Base-by-base conservation (phyloP, 768 basidiomycete genomes). In the Tricholoma flavovirens region DNA sequence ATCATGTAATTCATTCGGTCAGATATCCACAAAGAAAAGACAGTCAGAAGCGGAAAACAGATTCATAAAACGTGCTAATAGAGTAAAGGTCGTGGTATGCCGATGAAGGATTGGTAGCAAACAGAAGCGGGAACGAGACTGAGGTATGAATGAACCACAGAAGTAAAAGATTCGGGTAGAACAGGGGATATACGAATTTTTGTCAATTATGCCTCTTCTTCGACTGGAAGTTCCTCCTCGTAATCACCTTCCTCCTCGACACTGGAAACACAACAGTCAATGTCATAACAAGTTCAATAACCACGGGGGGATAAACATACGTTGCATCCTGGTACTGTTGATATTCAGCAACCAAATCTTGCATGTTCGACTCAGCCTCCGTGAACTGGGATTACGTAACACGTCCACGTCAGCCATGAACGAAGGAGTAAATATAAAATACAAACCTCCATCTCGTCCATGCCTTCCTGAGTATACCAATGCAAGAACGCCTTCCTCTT, bases 401-500 rank as follows among this genome's bases (percentile, higher is more conserved):
- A 57, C 22, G 15, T 50, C 19, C 17, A 57, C 22, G 15, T 50
- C 19, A 48, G 54, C 19, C 59, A 51, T n/a, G 17, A 43, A 49
- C 32, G 32, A 3, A 33, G 17, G 5, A 17, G 8, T 1, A 30
- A 33, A 24, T 19, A 26, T n/a, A n/a, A n/a, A 17, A 4, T 19
- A 69, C 77, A 45, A 51, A 82, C 82, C 80, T 94, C 91, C 91
- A 93, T 92, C 81, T 93, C 93, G 70, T 94, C 96, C 96, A 99
- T 98, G 71, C 97, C 97, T 79, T 98, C 97, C 72, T 96, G 93
- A 33, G 95, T 98, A 75, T 98, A 98, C 95, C 95, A 96, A 73
- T 96, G 90, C 86, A 93, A 82, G 84, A 94, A 94, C 22, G 95
- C 95, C 79, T 98, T 98, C 70, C 96, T 82, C 84, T 90, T 92